These are phyloP conservation scores for Mycena olivaceomarginata DNA, from an alignment of 768 basidiomycete genomes.

Conservation along the genomic window DNA sequence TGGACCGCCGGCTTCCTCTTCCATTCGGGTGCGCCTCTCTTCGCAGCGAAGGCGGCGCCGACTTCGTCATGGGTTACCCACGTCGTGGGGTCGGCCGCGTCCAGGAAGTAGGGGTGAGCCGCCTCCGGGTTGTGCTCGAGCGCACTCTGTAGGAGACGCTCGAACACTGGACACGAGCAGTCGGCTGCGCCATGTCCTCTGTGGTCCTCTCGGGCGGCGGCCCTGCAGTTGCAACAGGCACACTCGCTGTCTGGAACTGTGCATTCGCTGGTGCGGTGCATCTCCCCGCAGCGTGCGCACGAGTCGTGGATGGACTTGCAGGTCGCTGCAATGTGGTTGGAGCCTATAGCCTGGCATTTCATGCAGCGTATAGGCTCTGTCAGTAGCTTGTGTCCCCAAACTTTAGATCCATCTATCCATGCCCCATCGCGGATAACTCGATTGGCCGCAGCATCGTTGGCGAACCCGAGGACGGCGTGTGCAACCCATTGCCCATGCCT, in stretches of 20 bases:
- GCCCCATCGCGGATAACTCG: slow-evolving; percentile 28
- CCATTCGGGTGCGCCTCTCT: neutral
- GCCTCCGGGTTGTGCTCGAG: neutral
- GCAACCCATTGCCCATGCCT: slow-evolving; percentile 44
- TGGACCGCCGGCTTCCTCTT: neutral
- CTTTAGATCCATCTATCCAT: slow-evolving; percentile 38
- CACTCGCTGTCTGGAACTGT: neutral
- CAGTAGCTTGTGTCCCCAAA: slow-evolving; percentile 33
- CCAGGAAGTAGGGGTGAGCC: neutral
- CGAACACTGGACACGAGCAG: slow-evolving; percentile 46
- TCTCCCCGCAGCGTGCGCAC: slow-evolving; percentile 41
- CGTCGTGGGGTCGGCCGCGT: neutral
- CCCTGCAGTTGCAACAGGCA: slow-evolving; percentile 51
- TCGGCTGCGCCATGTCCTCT: slow-evolving; percentile 54
- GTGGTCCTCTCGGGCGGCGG: neutral
- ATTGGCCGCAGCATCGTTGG: slow-evolving; percentile 35
- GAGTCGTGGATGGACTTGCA: slow-evolving; percentile 30
- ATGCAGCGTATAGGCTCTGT: slow-evolving; percentile 39
- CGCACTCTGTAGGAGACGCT: neutral
- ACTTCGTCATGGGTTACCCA: neutral
- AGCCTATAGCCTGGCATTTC: slow-evolving; percentile 37
- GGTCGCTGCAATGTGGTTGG: slow-evolving; percentile 42
- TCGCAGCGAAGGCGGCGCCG: no score
- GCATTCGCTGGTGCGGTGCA: slow-evolving; percentile 48
- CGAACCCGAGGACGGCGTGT: slow-evolving; percentile 48